These are phyloP conservation scores for Incumbomyces delicatus DNA, from an alignment of 2,329 filamentous ascomycete species.

Conservation along the genomic window DNA sequence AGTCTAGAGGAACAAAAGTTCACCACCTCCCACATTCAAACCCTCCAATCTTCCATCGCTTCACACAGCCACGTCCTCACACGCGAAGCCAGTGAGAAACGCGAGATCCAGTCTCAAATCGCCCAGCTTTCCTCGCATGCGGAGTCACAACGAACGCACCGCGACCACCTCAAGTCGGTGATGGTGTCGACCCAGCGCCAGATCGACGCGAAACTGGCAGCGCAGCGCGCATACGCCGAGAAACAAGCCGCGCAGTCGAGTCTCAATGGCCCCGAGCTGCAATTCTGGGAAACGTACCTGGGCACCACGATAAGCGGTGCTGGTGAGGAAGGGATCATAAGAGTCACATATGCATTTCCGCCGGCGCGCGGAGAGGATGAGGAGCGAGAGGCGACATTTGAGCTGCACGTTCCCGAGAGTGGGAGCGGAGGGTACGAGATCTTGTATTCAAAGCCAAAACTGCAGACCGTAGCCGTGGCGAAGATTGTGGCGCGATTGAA, in stretches of 20 bases:
- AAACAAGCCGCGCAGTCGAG: constrained; percentile 74
- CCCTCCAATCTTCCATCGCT: constrained; percentile 37
- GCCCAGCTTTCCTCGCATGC: constrained; percentile 46
- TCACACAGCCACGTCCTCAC: constrained; percentile 17
- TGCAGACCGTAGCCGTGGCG: constrained; percentile 47
- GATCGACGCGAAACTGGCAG: constrained; percentile 36
- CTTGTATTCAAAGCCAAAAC: constrained; percentile 61
- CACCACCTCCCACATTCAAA: constrained; percentile 57
- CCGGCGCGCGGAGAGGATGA: constrained; percentile 50
- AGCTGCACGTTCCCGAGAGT: constrained; percentile 56
- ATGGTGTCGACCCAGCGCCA: constrained; percentile 42
- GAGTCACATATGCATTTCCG: constrained; percentile 81
- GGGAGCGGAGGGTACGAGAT: constrained; percentile 76
- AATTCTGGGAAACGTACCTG: constrained; percentile 90
- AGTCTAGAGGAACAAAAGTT: constrained; percentile 67
- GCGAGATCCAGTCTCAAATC: constrained; percentile 53
- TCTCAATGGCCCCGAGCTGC: constrained; percentile 84
- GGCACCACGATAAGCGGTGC: constrained; percentile 84
- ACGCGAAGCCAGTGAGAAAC: constrained; percentile 39
- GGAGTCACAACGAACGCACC: constrained; percentile 44
- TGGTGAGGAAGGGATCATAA: constrained; percentile 71
- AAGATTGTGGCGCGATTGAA: constrained; percentile 48
- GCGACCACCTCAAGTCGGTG: constrained; percentile 46
- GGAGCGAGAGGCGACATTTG: constrained; percentile 84
- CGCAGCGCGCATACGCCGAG: constrained; percentile 45